phyloP scores from a whole-genome alignment of 495 filamentous ascomycete species.

The Glarea lozoyensis region DNA sequence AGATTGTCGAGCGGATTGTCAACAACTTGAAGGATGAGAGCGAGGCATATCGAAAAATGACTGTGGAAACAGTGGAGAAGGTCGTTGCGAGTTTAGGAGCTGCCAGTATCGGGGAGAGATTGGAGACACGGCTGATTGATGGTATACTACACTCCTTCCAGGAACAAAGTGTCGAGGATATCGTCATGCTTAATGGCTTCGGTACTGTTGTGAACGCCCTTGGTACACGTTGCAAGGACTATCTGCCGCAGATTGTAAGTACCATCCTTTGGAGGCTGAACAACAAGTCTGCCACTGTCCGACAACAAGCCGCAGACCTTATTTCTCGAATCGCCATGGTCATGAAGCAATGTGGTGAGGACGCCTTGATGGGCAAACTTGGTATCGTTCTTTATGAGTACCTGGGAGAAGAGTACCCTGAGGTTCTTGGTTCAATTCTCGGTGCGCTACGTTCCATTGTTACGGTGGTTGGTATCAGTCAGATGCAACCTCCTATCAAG shows the following conservation, averaged over 20 bases:
- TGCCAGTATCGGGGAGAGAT: conserved; percentile 82
- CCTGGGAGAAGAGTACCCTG: conserved; percentile 97
- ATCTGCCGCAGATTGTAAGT: conserved; percentile 90
- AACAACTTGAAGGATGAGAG: conserved; percentile 96
- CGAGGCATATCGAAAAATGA: conserved; percentile 98
- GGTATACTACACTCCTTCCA: conserved; percentile 97
- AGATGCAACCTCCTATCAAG: conserved; percentile 98
- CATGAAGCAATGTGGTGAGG: conserved; percentile 97
- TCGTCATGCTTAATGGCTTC: conserved; percentile 97
- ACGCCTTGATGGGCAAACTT: conserved; percentile 91
- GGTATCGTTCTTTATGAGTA: conserved; percentile 97
- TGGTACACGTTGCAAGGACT: conserved; percentile 88
- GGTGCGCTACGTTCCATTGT: conserved; percentile 94
- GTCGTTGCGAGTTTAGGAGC: conserved; percentile 86
- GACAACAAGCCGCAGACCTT: conserved; percentile 94
- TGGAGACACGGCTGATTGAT: conserved; percentile 90
- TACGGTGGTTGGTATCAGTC: conserved; percentile 94
- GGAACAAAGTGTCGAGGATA: conserved; percentile 94
- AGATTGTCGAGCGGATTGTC: conserved; percentile 89
- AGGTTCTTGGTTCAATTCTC: conserved; percentile 94
- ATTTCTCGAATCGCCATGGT: conserved; percentile 95
- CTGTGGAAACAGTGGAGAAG: conserved; percentile 94
- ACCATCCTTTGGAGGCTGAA: conserved; percentile 97
- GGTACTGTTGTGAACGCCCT: conserved; percentile 96
- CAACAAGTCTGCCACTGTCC: conserved; percentile 92